Conservation (phyloP, 2,329 filamentous ascomycete species). For the Stenocarpella maydis region DNA sequence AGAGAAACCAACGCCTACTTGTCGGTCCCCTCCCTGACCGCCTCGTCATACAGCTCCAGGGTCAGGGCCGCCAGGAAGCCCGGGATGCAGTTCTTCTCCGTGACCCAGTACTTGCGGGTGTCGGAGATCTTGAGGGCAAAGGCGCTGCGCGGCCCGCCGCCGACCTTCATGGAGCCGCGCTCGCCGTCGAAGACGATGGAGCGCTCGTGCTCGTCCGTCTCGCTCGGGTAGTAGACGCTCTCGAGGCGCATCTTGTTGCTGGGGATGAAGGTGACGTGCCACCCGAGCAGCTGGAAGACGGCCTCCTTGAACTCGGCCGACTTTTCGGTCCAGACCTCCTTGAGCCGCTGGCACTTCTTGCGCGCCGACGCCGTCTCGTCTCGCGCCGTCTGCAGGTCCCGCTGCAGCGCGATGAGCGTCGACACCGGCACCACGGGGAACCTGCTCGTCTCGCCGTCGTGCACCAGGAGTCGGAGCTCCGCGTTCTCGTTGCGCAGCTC, state of each 20-base stretch:
- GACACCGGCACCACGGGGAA: constrained; percentile 77
- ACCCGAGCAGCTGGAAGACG: constrained; percentile 89
- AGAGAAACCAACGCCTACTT: constrained; percentile 1
- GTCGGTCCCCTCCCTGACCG: constrained; percentile 30
- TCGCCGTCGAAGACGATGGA: constrained; percentile 89
- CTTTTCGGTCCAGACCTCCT: constrained; percentile 92
- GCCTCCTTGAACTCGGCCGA: constrained; percentile 95
- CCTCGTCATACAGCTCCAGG: constrained; percentile 88
- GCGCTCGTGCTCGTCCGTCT: constrained; percentile 74
- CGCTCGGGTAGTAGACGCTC: constrained; percentile 79
- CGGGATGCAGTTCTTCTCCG: constrained; percentile 91
- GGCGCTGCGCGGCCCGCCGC: constrained; percentile 83
- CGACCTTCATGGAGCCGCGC: constrained; percentile 97
- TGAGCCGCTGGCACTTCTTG: constrained; percentile 85
- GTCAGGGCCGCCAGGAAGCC: constrained; percentile 92
- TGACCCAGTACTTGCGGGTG: constrained; percentile 94
- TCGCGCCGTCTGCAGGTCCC: constrained; percentile 77
- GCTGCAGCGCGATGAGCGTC: constrained; percentile 76
- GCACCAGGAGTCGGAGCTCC: constrained; percentile 79
- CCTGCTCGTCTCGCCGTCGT: constrained; percentile 50
- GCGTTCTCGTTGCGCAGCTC: constrained; percentile 85
- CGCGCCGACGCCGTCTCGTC: constrained; percentile 76
- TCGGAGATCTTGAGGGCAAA: constrained; percentile 88
- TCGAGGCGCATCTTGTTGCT: constrained; percentile 96
- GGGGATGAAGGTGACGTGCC: constrained; percentile 95